Evolutionary conservation across 2,329 filamentous ascomycete genomes (phyloP).

Genomic region (Drechslerella dactyloides): DNA sequence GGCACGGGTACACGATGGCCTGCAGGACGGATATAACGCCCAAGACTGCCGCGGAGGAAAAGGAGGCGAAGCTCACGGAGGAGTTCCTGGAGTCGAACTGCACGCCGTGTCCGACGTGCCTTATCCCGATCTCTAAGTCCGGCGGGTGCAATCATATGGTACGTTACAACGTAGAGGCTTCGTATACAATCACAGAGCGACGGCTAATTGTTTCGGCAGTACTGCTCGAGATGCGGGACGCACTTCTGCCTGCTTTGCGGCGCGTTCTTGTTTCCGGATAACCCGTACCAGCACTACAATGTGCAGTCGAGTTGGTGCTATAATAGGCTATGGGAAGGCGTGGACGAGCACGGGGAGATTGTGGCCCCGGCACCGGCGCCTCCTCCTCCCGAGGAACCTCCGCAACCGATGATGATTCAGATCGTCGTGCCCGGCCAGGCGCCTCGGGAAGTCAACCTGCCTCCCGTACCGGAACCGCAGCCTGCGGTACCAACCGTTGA

Average conservation of each 20-base stretch:
- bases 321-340: slow-evolving; percentile 86
- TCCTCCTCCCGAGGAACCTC: slow-evolving; percentile 60
- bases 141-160: slow-evolving; percentile 97
- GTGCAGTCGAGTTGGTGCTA: slow-evolving; percentile 73
- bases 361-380: slow-evolving; percentile 57
- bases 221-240: slow-evolving; percentile 69
- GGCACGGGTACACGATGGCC: slow-evolving; percentile 85
- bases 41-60: slow-evolving; percentile 71
- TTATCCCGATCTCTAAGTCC: slow-evolving; percentile 82
- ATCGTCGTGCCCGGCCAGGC: slow-evolving; percentile 46
- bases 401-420: slow-evolving; percentile 47
- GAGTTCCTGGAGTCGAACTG: slow-evolving; percentile 84
- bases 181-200: background rate
- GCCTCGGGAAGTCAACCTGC: slow-evolving; percentile 62
- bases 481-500: slow-evolving; percentile 73
- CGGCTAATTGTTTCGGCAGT: slow-evolving; percentile 11
- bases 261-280: slow-evolving; percentile 78
- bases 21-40: slow-evolving; percentile 68
- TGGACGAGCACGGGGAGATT: slow-evolving; percentile 71
- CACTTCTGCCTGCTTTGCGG: slow-evolving; percentile 97
- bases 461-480: slow-evolving; percentile 79
- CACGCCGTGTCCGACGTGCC: slow-evolving; percentile 87
- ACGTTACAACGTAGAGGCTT: slow-evolving; percentile 69
- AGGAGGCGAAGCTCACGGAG: slow-evolving; percentile 83
- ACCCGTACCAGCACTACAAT: slow-evolving; percentile 92